Evolutionary conservation across 1,284 basidiomycete species (phyloP), one percentile per base, ranked within the genome.

Genomic region (Tylopilus orsonianus): DNA sequence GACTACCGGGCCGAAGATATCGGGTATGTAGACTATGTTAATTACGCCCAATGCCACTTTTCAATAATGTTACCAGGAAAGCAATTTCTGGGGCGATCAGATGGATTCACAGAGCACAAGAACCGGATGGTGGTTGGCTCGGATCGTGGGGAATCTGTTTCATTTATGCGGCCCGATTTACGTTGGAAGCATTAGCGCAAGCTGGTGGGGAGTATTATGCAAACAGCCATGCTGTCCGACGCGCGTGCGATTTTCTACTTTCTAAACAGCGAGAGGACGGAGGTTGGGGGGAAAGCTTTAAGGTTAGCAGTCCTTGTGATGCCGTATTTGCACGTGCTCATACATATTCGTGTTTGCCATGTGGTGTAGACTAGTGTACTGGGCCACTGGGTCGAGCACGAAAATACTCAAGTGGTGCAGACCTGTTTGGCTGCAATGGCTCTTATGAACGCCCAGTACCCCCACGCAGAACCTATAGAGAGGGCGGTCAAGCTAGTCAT

Each of bases 261-360:
- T 65, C 75, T 34, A 93, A 93, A 65, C 97, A 98, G 70, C 83
- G 88, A 64, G 74, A 72, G 4, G 97, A 99, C 63, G 97, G 97
- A 19, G 97, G 97, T 2, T 99, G 97, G 96, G 97, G 96, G 14
- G 97, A 99, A 71, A 95, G 90, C 59, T 97, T 93, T 71, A 86
- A 91, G 83, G 95, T 93, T 49, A 52, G 79, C 10, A 6, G 26
- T 26, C 10, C 26, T 10, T 26, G 14, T 16, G 23, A 14, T 9
- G 5, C n/a, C 16, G 2, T 33, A 8, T 34, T 6, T 23, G 33
- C 5, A 5, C 29, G 32, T 22, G 20, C 35, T 41, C 30, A 50
- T 24, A n/a, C n/a, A n/a, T n/a, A n/a, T n/a, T 19, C 30, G 19
- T 43, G 10, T 7, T 20, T 26, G 23, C 22, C 10, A 13, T 40